These are phyloP conservation scores for Adenanthera pavonina DNA, from an alignment of 306 rosid species.

Conservation along the genomic window DNA sequence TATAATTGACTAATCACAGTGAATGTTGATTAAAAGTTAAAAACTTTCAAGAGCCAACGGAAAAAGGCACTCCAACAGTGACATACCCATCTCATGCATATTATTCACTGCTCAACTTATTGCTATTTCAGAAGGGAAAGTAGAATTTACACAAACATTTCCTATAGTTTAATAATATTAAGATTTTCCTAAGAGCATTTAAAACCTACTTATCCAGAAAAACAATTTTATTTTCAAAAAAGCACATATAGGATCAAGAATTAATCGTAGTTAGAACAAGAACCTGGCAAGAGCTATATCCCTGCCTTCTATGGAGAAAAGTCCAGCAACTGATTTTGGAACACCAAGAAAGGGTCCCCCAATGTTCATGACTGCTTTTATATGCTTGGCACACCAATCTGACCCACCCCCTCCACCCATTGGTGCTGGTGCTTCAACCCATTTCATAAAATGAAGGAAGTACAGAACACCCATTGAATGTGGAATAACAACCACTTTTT, in stretches of 20 bases:
- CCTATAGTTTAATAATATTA: conserved; percentile 13
- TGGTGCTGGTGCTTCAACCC: conserved; percentile 87
- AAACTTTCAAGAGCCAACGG: conserved; percentile 22
- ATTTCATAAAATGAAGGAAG: conserved; percentile 89
- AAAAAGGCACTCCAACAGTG: background rate
- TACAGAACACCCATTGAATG: conserved; percentile 88
- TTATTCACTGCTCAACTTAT: background rate
- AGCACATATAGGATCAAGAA: conserved; percentile 18
- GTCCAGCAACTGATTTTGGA: conserved; percentile 79
- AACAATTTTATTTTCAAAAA: background rate
- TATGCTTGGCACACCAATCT: conserved; percentile 86
- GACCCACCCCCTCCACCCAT: conserved; percentile 89
- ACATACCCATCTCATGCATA: background rate
- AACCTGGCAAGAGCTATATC: conserved; percentile 91
- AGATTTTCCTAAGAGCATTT: conserved; percentile 16
- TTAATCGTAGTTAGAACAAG: conserved; percentile 34
- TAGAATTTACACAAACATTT: conserved; percentile 23
- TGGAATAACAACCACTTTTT: conserved; percentile 83
- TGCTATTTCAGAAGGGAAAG: conserved; percentile 20
- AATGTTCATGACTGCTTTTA: conserved; percentile 76
- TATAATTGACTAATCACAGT: conserved; percentile 3
- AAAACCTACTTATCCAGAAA: conserved; percentile 28
- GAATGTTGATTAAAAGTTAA: conserved; percentile 28
- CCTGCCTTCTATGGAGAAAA: conserved; percentile 81
- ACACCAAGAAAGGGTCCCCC: conserved; percentile 92